Percentiles rank a stretch among this genome's conserved stretches.
phyloP scores from a whole-genome alignment of 106 monocot genomes.

The Acorus gramineus region DNA sequence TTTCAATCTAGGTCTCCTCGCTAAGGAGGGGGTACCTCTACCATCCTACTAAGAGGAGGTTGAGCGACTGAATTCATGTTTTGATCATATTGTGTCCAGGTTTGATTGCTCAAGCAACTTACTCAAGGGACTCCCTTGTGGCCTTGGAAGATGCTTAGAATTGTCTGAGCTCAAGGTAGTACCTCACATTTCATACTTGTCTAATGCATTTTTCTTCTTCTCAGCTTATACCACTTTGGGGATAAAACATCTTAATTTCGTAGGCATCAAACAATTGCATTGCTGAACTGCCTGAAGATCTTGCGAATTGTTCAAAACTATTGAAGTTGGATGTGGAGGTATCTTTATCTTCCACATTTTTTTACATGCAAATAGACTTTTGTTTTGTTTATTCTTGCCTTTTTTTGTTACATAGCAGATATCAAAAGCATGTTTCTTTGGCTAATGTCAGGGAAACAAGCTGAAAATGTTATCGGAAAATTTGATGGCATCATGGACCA shows the following conservation, averaged over 20 bases:
- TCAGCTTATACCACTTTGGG: not conserved
- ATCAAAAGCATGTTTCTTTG: not conserved
- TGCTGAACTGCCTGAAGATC: constrained; percentile 51
- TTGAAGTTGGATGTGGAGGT: constrained; percentile 90
- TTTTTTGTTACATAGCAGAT: not conserved
- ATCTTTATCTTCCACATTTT: constrained; percentile 4
- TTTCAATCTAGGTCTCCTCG: no score
- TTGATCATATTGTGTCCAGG: constrained; percentile 30
- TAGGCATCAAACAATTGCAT: constrained; percentile 71
- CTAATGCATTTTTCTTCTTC: not conserved
- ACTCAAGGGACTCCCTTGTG: constrained; percentile 63
- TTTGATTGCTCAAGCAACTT: constrained; percentile 86
- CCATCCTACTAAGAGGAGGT: no score
- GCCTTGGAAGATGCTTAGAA: constrained; percentile 55
- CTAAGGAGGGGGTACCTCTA: no score
- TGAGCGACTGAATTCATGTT: no score
- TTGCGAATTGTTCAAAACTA: constrained; percentile 64
- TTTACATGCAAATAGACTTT: not conserved
- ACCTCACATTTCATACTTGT: not conserved
- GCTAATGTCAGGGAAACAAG: constrained; percentile 66
- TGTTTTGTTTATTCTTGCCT: not conserved
- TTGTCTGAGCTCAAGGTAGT: constrained; percentile 85
- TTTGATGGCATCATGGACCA: constrained; percentile 63
- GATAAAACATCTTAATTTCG: not conserved
- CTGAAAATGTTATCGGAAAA: constrained; percentile 45